Percentiles rank a stretch among this genome's conserved stretches.
Conservation (phyloP, 2,329 filamentous ascomycete species). For the Diaporthe ilicicola region DNA sequence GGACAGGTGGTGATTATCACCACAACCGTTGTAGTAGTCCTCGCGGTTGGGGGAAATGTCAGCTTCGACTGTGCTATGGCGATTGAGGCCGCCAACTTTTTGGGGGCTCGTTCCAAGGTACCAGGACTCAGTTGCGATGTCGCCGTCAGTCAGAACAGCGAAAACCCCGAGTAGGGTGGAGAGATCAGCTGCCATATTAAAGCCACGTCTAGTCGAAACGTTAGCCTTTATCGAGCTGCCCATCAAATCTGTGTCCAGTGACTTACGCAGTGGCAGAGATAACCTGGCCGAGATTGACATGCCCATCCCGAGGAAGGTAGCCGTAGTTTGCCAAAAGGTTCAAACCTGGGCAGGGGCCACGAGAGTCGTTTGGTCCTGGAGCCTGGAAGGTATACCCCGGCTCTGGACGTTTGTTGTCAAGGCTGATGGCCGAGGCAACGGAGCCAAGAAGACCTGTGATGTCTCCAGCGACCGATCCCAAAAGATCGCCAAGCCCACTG, state of each 20-base stretch:
- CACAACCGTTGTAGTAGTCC: not conserved
- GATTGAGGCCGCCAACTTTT: not conserved
- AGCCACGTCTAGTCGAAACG: not conserved
- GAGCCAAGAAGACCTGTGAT: not conserved
- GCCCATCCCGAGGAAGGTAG: not conserved
- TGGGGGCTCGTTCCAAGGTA: not conserved
- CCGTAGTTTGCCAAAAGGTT: not conserved
- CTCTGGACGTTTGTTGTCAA: not conserved
- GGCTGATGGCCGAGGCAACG: not conserved
- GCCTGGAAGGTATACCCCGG: not conserved
- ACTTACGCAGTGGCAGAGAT: not conserved
- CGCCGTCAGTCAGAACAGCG: not conserved
- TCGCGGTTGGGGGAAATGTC: not conserved
- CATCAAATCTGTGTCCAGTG: not conserved
- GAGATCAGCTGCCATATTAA: not conserved
- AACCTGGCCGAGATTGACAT: not conserved
- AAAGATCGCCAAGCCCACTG: not conserved
- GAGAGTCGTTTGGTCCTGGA: not conserved
- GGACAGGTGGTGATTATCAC: not conserved
- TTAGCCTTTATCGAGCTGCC: not conserved
- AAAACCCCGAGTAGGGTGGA: not conserved
- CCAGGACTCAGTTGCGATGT: not conserved
- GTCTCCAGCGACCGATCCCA: not conserved
- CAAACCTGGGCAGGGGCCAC: not conserved
- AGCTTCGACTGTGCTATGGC: not conserved